Evolutionary conservation across 306 rosid species (phyloP).

Genomic region (Gastrolobium villosum): DNA sequence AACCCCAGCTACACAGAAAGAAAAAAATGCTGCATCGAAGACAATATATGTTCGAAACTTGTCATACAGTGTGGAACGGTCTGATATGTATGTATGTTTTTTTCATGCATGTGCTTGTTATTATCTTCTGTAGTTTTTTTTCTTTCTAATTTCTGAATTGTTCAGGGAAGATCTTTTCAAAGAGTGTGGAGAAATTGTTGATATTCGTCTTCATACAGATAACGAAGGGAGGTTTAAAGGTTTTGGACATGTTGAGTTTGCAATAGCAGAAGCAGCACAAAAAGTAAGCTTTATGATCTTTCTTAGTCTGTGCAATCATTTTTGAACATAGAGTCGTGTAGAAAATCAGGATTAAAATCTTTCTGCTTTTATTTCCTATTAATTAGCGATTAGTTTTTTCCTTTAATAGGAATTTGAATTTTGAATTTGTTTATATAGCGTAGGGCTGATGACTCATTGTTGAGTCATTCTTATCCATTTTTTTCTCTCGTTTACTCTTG

Average conservation of each 20-base stretch:
- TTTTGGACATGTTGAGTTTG: slow-evolving; percentile 83
- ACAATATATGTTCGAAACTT: slow-evolving; percentile 74
- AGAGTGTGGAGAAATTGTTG: slow-evolving; percentile 70
- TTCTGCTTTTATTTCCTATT: too few species aligned
- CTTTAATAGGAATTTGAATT: too few species aligned
- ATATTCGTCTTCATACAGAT: slow-evolving; percentile 63
- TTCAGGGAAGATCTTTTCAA: slow-evolving; percentile 77
- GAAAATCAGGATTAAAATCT: too few species aligned
- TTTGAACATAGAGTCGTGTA: background rate
- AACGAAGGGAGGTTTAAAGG: slow-evolving; percentile 72
- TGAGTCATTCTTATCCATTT: too few species aligned
- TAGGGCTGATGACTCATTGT: too few species aligned
- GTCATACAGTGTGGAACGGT: slow-evolving; percentile 56
- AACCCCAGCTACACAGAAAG: slow-evolving; percentile 57
- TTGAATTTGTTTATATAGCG: too few species aligned
- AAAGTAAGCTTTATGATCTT: slow-evolving; percentile 58
- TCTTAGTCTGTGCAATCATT: slow-evolving; percentile 13
- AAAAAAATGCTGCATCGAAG: slow-evolving; percentile 49
- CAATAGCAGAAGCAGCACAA: slow-evolving; percentile 65
- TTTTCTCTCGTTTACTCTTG: too few species aligned
- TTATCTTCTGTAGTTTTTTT: slow-evolving; percentile 24
- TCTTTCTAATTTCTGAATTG: slow-evolving; percentile 24
- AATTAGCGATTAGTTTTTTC: too few species aligned
- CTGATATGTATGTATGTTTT: slow-evolving; percentile 72
- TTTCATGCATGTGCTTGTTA: background rate